Evolutionary conservation across 306 rosid genomes (phyloP).

Genomic region (Cercis canadensis): DNA sequence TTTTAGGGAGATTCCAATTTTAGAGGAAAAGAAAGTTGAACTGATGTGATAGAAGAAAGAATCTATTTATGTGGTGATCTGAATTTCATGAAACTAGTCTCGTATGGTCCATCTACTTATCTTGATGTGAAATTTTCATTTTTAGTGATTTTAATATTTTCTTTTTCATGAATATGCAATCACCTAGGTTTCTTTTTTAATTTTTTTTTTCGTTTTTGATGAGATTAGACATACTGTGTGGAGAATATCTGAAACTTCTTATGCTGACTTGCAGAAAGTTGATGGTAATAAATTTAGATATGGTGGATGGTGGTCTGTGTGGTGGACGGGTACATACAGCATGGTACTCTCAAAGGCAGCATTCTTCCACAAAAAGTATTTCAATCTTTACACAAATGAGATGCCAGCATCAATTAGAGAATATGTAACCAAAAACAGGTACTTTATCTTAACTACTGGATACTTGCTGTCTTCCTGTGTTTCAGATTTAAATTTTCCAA

Average conservation of each 20-base stretch:
- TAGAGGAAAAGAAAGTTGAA: conserved; percentile 14
- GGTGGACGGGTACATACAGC: conserved; percentile 98
- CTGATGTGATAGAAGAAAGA: conserved; percentile 1
- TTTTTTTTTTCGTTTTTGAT: neutral
- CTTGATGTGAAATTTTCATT: conserved; percentile 6
- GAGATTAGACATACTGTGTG: conserved; percentile 3
- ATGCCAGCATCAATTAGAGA: conserved; percentile 90
- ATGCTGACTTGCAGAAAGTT: conserved; percentile 57
- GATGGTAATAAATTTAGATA: conserved; percentile 51
- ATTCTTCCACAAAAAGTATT: conserved; percentile 91
- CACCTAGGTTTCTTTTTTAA: no score
- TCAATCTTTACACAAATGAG: conserved; percentile 71
- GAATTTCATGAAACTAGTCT: neutral
- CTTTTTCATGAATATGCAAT: neutral
- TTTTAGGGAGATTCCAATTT: conserved; percentile 15
- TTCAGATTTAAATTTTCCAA: conserved; percentile 5
- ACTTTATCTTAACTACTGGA: conserved; percentile 31
- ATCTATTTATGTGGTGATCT: conserved; percentile 14
- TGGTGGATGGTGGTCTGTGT: conserved; percentile 99
- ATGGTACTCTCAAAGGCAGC: conserved; percentile 99
- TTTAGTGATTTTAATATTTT: neutral
- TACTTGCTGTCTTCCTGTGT: neutral
- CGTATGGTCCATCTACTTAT: conserved; percentile 28
- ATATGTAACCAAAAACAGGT: conserved; percentile 78
- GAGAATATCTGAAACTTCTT: conserved; percentile 3